These are phyloP conservation scores for Citrus sp. DNA, from an alignment of 345 rosid genomes.

Conservation along the genomic window DNA sequence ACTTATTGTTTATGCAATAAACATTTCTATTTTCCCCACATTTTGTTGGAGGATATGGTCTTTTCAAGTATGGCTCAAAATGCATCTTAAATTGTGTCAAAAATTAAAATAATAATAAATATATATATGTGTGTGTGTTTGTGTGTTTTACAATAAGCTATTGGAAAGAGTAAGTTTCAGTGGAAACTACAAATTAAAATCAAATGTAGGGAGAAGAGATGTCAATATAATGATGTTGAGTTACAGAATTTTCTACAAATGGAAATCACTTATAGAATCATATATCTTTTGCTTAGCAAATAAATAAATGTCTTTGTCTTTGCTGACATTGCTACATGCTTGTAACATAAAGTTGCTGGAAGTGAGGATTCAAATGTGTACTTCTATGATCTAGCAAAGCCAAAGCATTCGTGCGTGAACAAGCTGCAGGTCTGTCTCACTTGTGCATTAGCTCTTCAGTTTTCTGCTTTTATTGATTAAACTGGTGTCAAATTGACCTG, in stretches of 20 bases:
- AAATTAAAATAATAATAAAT: too few relatives aligned
- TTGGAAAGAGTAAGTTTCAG: neutral
- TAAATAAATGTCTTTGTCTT: neutral
- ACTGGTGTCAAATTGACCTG: neutral
- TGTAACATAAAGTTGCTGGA: conserved; percentile 63
- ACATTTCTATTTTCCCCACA: neutral
- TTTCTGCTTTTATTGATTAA: neutral
- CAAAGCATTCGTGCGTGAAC: conserved; percentile 87
- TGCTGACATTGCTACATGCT: conserved; percentile 13
- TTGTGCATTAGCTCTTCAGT: neutral
- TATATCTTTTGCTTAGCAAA: neutral
- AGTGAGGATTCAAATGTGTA: conserved; percentile 92
- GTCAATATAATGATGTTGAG: too few relatives aligned
- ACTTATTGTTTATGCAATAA: neutral
- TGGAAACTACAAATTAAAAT: neutral
- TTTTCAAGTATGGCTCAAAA: neutral
- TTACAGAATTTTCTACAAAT: too few relatives aligned
- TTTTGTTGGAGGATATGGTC: neutral
- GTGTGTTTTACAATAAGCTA: neutral
- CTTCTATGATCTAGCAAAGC: conserved; percentile 87
- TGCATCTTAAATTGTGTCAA: neutral
- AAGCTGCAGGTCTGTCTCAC: conserved; percentile 71
- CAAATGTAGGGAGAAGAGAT: neutral
- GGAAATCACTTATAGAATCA: too few relatives aligned
- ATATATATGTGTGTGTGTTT: too few relatives aligned